Conservation (phyloP, 2,329 filamentous ascomycete genomes). For the Exophiala alcalophila region DNA sequence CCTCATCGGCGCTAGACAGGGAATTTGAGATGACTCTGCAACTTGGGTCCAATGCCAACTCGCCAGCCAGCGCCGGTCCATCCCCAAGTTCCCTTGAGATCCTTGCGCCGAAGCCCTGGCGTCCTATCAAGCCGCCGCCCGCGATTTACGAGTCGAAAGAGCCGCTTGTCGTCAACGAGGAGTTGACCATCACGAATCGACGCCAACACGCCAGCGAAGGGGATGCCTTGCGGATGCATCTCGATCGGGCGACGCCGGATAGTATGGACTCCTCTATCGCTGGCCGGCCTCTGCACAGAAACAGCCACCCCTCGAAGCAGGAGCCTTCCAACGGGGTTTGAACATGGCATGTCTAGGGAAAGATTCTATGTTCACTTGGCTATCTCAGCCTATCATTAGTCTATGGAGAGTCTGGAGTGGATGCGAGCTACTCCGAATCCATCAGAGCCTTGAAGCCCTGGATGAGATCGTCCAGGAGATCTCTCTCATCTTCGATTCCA, state of each 20-base stretch:
- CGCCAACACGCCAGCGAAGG: conserved; percentile 13
- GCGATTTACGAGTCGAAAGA: conserved; percentile 14
- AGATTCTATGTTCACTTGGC: not conserved
- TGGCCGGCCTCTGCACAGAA: conserved; percentile 1
- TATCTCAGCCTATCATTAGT: not conserved
- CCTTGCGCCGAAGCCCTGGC: conserved; percentile 25
- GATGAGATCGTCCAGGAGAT: conserved; percentile 72
- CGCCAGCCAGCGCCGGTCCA: conserved; percentile 9
- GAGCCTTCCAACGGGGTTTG: conserved; percentile 7
- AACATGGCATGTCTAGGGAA: too few species aligned
- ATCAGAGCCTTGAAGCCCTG: conserved; percentile 62
- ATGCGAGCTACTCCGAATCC: too few species aligned
- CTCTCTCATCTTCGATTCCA: conserved; percentile 82
- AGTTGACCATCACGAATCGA: conserved; percentile 1
- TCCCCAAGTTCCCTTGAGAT: conserved; percentile 14
- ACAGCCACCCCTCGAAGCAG: conserved; percentile 1
- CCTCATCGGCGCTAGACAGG: conserved; percentile 18
- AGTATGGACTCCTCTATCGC: conserved; percentile 2
- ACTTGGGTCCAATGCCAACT: conserved; percentile 11
- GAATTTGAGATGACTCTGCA: conserved; percentile 30
- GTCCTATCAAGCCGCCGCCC: conserved; percentile 18
- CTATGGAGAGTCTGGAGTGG: too few species aligned
- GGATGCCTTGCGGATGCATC: conserved; percentile 17
- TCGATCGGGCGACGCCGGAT: conserved; percentile 5
- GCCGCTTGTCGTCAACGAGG: conserved; percentile 6